Percentiles rank a stretch among this genome's conserved stretches.
phyloP scores from a whole-genome alignment of 2,329 filamentous ascomycete genomes.

The Akanthomyces uredinophilus region DNA sequence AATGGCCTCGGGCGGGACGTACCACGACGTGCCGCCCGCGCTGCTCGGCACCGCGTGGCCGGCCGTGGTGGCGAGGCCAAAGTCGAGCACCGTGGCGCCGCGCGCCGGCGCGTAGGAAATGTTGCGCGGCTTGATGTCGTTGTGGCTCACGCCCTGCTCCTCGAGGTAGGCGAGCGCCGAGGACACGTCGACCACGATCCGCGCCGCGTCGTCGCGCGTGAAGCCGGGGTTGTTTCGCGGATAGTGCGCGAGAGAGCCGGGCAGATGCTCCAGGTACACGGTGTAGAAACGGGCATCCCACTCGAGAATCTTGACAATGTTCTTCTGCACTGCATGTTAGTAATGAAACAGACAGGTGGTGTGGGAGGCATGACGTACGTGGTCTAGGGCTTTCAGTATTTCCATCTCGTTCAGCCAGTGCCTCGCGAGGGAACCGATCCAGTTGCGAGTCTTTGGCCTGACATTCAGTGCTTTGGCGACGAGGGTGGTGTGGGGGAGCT shows the following conservation, averaged over 20 bases:
- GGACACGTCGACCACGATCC: not conserved
- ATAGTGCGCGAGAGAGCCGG: not conserved
- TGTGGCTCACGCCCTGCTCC: constrained; percentile 12
- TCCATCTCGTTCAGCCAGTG: constrained; percentile 5
- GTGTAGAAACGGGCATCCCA: constrained; percentile 6
- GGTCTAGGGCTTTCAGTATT: not conserved
- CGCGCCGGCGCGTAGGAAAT: constrained; percentile 16
- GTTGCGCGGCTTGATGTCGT: constrained; percentile 19
- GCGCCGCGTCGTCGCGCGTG: not conserved
- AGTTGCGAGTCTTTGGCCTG: not conserved
- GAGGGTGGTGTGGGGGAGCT: not conserved
- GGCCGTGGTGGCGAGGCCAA: constrained; percentile 6
- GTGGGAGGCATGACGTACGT: not conserved
- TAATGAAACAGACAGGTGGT: not conserved
- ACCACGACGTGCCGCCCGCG: constrained; percentile 11
- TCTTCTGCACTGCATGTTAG: not conserved
- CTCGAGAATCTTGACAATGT: not conserved
- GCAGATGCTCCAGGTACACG: constrained; percentile 7
- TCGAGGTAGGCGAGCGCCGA: constrained; percentile 15
- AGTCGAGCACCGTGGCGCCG: constrained; percentile 17
- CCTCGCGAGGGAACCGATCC: not conserved
- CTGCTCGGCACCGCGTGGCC: constrained; percentile 27
- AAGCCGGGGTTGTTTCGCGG: not conserved
- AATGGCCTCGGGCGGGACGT: constrained; percentile 3
- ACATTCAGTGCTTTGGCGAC: constrained; percentile 10